Evolutionary conservation across 176 grass and related monocot species (phyloP).

Genomic region (Olyra latifolia): DNA sequence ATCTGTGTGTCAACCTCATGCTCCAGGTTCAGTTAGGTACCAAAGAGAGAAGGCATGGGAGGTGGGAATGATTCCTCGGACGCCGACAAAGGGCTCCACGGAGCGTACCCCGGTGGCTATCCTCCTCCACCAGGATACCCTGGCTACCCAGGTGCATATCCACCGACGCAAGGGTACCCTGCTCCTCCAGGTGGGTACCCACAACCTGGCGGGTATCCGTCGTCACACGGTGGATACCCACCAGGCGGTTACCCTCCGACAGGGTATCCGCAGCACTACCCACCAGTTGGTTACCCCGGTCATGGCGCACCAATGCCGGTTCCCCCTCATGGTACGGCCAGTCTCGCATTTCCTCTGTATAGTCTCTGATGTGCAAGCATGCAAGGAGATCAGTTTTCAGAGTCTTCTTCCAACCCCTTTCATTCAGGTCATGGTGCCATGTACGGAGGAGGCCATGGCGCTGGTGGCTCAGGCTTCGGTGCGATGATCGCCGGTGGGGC

Average conservation of each 20-base stretch:
- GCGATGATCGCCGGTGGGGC: conserved; percentile 53
- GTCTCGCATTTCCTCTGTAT: background rate
- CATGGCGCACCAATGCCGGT: conserved; percentile 12
- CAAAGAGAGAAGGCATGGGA: conserved; percentile 35
- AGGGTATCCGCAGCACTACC: conserved; percentile 33
- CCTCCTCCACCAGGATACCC: conserved; percentile 25
- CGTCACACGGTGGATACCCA: conserved; percentile 34
- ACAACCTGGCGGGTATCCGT: conserved; percentile 41
- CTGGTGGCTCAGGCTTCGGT: conserved; percentile 47
- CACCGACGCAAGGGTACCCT: conserved; percentile 42
- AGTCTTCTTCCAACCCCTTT: background rate
- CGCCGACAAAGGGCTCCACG: conserved; percentile 40
- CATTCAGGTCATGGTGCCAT: conserved; percentile 32
- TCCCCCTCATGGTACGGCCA: conserved; percentile 9
- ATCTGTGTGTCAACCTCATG: background rate
- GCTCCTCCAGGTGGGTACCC: conserved; percentile 42
- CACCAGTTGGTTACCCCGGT: conserved; percentile 42
- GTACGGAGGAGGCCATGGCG: conserved; percentile 51
- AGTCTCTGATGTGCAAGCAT: background rate
- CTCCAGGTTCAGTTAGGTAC: background rate
- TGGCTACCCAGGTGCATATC: conserved; percentile 35
- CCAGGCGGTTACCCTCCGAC: conserved; percentile 23
- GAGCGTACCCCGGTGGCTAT: conserved; percentile 45
- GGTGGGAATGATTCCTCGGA: conserved; percentile 46
- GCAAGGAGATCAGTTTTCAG: background rate